phyloP scores from a whole-genome alignment of 129 eudicot genomes.

The Kitagawia praeruptora region DNA sequence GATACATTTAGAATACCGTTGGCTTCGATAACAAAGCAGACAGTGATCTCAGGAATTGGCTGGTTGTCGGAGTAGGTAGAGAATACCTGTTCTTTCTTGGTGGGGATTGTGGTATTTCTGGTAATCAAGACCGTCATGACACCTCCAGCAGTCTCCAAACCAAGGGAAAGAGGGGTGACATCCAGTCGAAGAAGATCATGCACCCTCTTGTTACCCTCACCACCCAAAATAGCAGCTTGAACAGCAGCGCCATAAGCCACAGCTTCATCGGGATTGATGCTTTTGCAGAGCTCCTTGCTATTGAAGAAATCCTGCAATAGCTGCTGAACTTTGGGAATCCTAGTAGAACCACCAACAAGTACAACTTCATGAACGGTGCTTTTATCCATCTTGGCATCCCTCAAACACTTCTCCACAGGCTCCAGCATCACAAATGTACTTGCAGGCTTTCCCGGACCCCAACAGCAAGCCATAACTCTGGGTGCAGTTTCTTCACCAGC shows the following conservation, averaged over 20 bases:
- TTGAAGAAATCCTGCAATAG: slow-evolving; percentile 31
- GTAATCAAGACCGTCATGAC: slow-evolving; percentile 33
- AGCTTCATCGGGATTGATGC: slow-evolving; percentile 33
- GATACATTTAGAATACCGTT: slow-evolving; percentile 29
- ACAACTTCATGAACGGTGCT: slow-evolving; percentile 29
- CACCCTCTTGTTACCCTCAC: slow-evolving; percentile 29
- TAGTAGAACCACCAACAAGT: slow-evolving; percentile 35
- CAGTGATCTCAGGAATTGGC: slow-evolving; percentile 25
- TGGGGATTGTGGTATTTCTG: slow-evolving; percentile 35
- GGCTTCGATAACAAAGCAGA: slow-evolving; percentile 27
- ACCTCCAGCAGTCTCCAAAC: slow-evolving; percentile 33
- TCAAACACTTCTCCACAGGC: slow-evolving; percentile 35
- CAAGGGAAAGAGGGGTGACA: slow-evolving; percentile 30
- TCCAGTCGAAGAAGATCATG: slow-evolving; percentile 26
- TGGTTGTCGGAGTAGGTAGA: slow-evolving; percentile 36
- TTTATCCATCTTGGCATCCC: slow-evolving; percentile 36
- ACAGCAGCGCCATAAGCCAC: slow-evolving; percentile 36
- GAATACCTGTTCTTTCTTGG: slow-evolving; percentile 32
- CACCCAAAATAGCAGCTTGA: slow-evolving; percentile 29
- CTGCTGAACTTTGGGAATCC: slow-evolving; percentile 33
- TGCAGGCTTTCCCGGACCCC: slow-evolving; percentile 97
- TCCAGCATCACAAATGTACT: slow-evolving; percentile 89
- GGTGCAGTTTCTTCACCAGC: slow-evolving; percentile 85
- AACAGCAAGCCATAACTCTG: slow-evolving; percentile 97
- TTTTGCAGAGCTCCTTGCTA: slow-evolving; percentile 39